Conservation (phyloP, 495 filamentous ascomycete species). For the Apiosordaria backusii region DNA sequence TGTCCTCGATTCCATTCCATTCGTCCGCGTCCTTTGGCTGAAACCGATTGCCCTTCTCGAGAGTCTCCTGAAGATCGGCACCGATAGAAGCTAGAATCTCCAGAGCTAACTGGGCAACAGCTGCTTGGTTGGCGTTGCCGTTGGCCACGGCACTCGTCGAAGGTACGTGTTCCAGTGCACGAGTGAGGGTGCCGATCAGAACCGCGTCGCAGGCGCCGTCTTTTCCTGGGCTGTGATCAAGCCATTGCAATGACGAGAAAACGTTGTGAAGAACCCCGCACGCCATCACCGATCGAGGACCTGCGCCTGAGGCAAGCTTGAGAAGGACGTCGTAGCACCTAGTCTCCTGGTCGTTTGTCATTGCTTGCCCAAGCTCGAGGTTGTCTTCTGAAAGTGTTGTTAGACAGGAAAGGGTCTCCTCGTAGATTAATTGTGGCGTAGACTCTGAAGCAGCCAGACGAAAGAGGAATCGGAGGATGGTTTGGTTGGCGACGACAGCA, state of each 20-base stretch:
- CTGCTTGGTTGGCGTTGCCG: conserved; percentile 27
- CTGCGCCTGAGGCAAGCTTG: conserved; percentile 32
- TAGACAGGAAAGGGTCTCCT: conserved; percentile 50
- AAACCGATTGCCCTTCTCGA: conserved; percentile 37
- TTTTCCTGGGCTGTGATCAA: conserved; percentile 46
- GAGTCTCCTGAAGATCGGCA: conserved; percentile 47
- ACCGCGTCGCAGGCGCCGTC: conserved; percentile 46
- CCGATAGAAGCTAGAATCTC: conserved; percentile 59
- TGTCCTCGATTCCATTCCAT: conserved; percentile 33
- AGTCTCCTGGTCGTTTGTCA: conserved; percentile 38
- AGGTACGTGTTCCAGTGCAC: conserved; percentile 33
- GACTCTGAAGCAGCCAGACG: conserved; percentile 37
- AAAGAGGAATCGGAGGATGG: conserved; percentile 50
- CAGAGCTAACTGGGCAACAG: conserved; percentile 48
- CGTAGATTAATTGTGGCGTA: conserved; percentile 36
- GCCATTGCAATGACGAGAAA: conserved; percentile 44
- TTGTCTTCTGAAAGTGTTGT: conserved; percentile 56
- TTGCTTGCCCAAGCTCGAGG: conserved; percentile 39
- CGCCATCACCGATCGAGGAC: conserved; percentile 40
- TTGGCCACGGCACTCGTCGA: conserved; percentile 26
- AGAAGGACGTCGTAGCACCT: conserved; percentile 39
- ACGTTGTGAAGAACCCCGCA: conserved; percentile 55
- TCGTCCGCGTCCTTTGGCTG: conserved; percentile 22
- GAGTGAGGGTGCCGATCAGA: conserved; percentile 43
- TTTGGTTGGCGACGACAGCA: conserved; percentile 44